Evolutionary conservation across 2,329 filamentous ascomycete genomes (phyloP).

Genomic region (Botryosphaeria dothidea): DNA sequence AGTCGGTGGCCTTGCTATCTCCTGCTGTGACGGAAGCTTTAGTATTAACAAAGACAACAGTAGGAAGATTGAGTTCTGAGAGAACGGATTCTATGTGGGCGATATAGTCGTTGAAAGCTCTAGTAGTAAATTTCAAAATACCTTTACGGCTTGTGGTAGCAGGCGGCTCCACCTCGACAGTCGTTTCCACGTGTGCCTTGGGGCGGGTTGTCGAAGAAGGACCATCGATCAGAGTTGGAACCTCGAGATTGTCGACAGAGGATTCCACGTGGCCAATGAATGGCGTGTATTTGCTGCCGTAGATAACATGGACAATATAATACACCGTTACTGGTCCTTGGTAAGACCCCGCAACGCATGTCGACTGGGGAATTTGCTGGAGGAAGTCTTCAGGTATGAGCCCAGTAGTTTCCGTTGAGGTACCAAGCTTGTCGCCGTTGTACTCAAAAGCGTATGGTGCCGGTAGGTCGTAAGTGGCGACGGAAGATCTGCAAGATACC

Average conservation of each 20-base stretch:
- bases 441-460: conserved; percentile 41
- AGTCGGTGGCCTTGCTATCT: not conserved
- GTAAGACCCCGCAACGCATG: conserved; percentile 38
- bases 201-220: conserved; percentile 20
- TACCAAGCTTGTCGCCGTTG: conserved; percentile 32
- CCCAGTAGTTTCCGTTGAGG: conserved; percentile 30
- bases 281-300: conserved; percentile 22
- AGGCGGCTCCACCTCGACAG: not conserved
- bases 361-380: conserved; percentile 32
- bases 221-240: conserved; percentile 21
- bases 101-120: conserved; percentile 13
- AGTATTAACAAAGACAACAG: conserved; percentile 8
- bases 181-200: conserved; percentile 23
- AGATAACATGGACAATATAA: conserved; percentile 43
- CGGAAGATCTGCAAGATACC: conserved; percentile 32
- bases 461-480: conserved; percentile 36
- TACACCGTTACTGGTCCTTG: conserved; percentile 44
- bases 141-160: not conserved
- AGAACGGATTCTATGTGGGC: conserved; percentile 33
- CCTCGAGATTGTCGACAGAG: conserved; percentile 24
- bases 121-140: conserved; percentile 1
- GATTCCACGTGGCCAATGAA: conserved; percentile 28
- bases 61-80: not conserved
- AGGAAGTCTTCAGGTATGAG: conserved; percentile 39
- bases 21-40: not conserved